Evolutionary conservation across 2,329 filamentous ascomycete genomes (phyloP).

Genomic region (Epichloe scottii): DNA sequence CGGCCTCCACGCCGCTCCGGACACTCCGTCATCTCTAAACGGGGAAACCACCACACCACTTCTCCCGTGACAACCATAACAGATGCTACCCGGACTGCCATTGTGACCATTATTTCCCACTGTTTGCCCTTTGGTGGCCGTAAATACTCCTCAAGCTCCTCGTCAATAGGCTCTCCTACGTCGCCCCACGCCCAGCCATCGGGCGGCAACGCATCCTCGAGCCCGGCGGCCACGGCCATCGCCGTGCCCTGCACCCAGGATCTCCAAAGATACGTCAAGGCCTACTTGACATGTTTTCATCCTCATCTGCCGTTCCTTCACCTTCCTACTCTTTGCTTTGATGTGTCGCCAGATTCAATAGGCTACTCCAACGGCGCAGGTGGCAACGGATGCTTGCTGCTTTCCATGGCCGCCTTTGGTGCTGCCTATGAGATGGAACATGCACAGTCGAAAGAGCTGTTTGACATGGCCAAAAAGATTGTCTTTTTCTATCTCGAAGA

Average conservation of each 20-base stretch:
- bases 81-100: conserved; percentile 49
- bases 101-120: conserved; percentile 47
- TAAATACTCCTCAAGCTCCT: conserved; percentile 48
- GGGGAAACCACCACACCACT: conserved; percentile 46
- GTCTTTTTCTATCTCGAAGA: conserved; percentile 89
- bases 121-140: conserved; percentile 43
- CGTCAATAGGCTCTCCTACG: conserved; percentile 40
- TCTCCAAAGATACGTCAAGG: conserved; percentile 78
- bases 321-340: conserved; percentile 82
- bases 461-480: conserved; percentile 90
- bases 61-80: conserved; percentile 52
- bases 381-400: conserved; percentile 72
- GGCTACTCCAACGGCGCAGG: conserved; percentile 50
- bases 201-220: conserved; percentile 35
- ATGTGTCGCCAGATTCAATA: conserved; percentile 57
- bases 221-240: conserved; percentile 28
- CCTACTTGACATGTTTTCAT: conserved; percentile 87
- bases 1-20: conserved; percentile 52
- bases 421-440: conserved; percentile 81
- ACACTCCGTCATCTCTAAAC: conserved; percentile 60
- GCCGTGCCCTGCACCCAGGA: conserved; percentile 70
- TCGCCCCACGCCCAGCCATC: conserved; percentile 35
- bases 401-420: conserved; percentile 70
- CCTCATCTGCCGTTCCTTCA: conserved; percentile 93
- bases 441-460: conserved; percentile 67